Percentiles rank a stretch among this genome's conserved stretches.
These are phyloP conservation scores for Rhynchosporium secalis DNA, from an alignment of 2,329 filamentous ascomycete genomes.

Conservation along the genomic window DNA sequence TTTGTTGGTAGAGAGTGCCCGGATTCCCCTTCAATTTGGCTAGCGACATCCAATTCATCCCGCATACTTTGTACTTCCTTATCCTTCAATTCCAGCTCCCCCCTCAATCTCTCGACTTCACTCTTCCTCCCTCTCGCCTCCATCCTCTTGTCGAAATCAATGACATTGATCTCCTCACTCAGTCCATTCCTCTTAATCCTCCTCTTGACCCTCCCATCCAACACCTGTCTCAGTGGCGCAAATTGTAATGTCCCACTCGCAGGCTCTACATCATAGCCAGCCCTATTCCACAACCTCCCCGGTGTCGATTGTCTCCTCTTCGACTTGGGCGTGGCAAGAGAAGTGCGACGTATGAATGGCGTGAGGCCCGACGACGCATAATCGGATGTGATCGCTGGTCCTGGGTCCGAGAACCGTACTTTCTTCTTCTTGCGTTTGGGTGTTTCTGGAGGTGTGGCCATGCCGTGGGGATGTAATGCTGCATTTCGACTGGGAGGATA, in stretches of 20 bases:
- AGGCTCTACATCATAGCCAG: constrained; percentile 30
- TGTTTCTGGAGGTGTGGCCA: constrained; percentile 36
- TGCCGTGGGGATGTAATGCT: constrained; percentile 25
- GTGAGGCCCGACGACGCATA: constrained; percentile 54
- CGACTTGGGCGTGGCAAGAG: constrained; percentile 44
- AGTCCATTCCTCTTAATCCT: constrained; percentile 56
- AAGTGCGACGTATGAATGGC: constrained; percentile 56
- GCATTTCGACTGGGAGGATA: constrained; percentile 15
- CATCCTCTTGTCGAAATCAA: constrained; percentile 49
- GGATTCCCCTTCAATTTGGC: constrained; percentile 35
- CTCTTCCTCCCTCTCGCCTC: constrained; percentile 43
- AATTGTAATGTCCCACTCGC: constrained; percentile 47
- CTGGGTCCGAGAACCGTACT: constrained; percentile 62
- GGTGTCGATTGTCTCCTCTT: constrained; percentile 51
- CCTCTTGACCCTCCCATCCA: constrained; percentile 58
- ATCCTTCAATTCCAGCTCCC: constrained; percentile 44
- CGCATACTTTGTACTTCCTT: constrained; percentile 37
- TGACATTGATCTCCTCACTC: constrained; percentile 58
- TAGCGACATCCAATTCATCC: constrained; percentile 36
- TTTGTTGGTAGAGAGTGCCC: constrained; percentile 23
- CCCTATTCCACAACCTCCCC: constrained; percentile 30
- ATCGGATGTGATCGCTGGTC: constrained; percentile 41
- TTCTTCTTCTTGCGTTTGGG: constrained; percentile 45
- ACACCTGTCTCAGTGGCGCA: constrained; percentile 53
- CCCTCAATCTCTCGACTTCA: constrained; percentile 52